Conservation (phyloP, 192 early-diverging fungal species). For the Linnemannia exigua region DNA sequence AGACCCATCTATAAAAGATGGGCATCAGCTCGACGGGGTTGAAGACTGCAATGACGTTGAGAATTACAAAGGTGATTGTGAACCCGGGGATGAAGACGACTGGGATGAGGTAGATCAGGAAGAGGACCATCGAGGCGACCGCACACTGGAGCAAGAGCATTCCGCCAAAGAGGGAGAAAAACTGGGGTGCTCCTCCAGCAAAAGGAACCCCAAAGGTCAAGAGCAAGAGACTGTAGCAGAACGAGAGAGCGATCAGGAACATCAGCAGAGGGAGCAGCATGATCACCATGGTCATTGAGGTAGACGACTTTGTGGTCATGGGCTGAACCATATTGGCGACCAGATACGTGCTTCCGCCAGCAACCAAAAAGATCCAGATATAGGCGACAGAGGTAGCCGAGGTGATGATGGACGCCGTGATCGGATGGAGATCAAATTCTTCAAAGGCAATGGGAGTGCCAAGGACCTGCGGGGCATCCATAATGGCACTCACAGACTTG, state of each 20-base stretch:
- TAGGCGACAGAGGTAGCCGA: constrained; percentile 49
- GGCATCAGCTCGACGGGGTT: constrained; percentile 56
- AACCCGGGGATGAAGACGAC: constrained; percentile 42
- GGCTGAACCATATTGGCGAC: constrained; percentile 48
- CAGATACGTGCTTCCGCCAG: constrained; percentile 49
- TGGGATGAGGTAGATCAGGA: constrained; percentile 47
- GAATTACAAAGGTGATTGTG: constrained; percentile 49
- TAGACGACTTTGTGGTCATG: constrained; percentile 19
- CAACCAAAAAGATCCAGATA: constrained; percentile 54
- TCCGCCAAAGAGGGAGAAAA: constrained; percentile 41
- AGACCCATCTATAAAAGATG: constrained; percentile 55
- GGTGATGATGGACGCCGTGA: constrained; percentile 43
- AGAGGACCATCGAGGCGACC: constrained; percentile 44
- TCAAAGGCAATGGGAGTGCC: constrained; percentile 48
- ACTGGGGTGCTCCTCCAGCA: constrained; percentile 24
- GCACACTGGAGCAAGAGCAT: constrained; percentile 45
- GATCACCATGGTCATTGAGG: constrained; percentile 17
- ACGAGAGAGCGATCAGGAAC: constrained; percentile 26
- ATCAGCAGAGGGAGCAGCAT: constrained; percentile 22
- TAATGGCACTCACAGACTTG: neutral
- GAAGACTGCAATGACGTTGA: constrained; percentile 58
- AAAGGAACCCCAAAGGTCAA: constrained; percentile 40
- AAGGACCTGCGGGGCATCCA: constrained; percentile 25
- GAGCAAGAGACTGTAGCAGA: constrained; percentile 35
- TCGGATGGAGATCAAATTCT: constrained; percentile 45